phyloP scores from a whole-genome alignment of 192 early-diverging fungal species.

The Coemansia sp. region DNA sequence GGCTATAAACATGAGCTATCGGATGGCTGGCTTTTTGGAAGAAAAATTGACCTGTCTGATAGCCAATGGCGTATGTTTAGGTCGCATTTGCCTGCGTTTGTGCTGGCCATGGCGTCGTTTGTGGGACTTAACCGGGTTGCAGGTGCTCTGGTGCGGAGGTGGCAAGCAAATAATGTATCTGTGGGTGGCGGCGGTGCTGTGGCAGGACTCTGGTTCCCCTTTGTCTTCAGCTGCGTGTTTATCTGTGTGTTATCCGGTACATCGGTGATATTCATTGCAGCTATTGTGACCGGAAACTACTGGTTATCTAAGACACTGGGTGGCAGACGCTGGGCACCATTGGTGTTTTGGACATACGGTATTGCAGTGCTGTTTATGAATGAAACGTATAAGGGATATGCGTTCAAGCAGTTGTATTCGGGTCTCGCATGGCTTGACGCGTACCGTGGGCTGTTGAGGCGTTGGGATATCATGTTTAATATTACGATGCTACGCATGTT shows the following conservation, averaged over 20 bases:
- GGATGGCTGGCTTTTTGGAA: constrained; percentile 69
- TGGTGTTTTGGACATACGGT: constrained; percentile 78
- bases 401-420: constrained; percentile 53
- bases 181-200: too few relatives aligned
- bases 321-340: constrained; percentile 55
- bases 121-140: constrained; percentile 25
- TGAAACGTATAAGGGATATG: constrained; percentile 70
- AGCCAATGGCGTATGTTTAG: constrained; percentile 49
- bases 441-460: constrained; percentile 63
- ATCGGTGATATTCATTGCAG: constrained; percentile 72
- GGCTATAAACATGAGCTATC: constrained; percentile 44
- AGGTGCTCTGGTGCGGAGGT: background rate
- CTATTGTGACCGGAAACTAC: constrained; percentile 65
- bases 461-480: constrained; percentile 92
- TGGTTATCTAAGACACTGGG: constrained; percentile 54
- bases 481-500: constrained; percentile 85
- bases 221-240: constrained; percentile 60
- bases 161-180: too few relatives aligned
- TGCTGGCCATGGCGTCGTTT: constrained; percentile 25
- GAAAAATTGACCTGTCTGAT: constrained; percentile 56
- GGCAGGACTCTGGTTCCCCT: constrained; percentile 54
- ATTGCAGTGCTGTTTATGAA: constrained; percentile 77
- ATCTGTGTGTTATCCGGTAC: constrained; percentile 67
- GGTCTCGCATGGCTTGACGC: constrained; percentile 66
- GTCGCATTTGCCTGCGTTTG: constrained; percentile 52